phyloP scores from a whole-genome alignment of 805 yeast genomes.

The Metschnikowia matae region DNA sequence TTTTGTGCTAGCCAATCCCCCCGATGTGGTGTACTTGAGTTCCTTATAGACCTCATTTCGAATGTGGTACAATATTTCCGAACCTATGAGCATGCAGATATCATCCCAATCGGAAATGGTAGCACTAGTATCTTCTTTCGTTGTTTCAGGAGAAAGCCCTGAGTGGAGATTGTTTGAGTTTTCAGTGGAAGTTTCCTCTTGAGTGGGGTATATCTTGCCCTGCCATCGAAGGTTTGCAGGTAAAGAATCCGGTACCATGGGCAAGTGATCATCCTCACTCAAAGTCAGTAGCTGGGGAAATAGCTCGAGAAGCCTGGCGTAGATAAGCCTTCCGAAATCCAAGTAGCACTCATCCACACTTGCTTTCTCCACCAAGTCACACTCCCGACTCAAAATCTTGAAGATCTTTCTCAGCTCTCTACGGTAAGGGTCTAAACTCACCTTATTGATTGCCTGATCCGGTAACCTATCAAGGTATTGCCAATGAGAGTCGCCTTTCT shows the following conservation, averaged over 20 bases:
- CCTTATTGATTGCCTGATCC: conserved; percentile 64
- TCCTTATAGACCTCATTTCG: conserved; percentile 49
- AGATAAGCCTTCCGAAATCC: conserved; percentile 71
- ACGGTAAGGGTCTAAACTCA: conserved; percentile 86
- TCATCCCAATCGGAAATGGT: conserved; percentile 68
- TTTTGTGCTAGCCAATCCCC: conserved; percentile 77
- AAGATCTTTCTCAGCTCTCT: conserved; percentile 80
- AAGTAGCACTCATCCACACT: conserved; percentile 92
- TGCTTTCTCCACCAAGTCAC: conserved; percentile 81
- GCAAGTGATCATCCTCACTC: conserved; percentile 31
- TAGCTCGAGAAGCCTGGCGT: conserved; percentile 34
- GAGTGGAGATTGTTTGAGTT: not conserved
- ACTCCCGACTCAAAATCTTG: conserved; percentile 54
- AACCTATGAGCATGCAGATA: conserved; percentile 61
- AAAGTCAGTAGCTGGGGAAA: conserved; percentile 45
- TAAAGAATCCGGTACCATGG: conserved; percentile 39
- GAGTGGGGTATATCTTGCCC: conserved; percentile 20
- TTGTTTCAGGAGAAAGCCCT: not conserved
- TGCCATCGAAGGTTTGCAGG: conserved; percentile 31
- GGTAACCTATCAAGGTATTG: conserved; percentile 62
- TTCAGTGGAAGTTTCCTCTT: conserved; percentile 6
- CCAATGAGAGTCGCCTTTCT: conserved; percentile 84
- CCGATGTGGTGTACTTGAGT: conserved; percentile 82
- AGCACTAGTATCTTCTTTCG: not conserved
- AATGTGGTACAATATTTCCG: conserved; percentile 51